These are phyloP conservation scores for Ensete glaucum DNA, from an alignment of 176 grass and related monocot genomes.

Conservation along the genomic window DNA sequence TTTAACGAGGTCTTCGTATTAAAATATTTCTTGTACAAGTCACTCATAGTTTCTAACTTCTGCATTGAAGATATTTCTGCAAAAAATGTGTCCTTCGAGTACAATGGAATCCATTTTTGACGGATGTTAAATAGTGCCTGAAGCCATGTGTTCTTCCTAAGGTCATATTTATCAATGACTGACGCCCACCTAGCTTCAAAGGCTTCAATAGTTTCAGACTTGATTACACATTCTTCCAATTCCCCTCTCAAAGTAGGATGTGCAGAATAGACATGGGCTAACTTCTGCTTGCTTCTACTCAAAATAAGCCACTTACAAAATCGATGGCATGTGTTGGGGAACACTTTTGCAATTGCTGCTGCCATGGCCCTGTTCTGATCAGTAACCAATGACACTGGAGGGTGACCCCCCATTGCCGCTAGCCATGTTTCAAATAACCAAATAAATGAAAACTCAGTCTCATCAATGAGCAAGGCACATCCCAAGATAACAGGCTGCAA, in stretches of 20 bases:
- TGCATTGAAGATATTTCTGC: slow-evolving; percentile 50
- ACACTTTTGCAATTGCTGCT: slow-evolving; percentile 59
- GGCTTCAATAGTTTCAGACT: slow-evolving; percentile 42
- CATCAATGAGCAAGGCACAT: slow-evolving; percentile 71
- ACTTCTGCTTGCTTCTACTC: slow-evolving; percentile 66
- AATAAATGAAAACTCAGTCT: slow-evolving; percentile 65
- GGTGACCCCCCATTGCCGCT: slow-evolving; percentile 50
- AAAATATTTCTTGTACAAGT: slow-evolving; percentile 87
- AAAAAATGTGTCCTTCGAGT: slow-evolving; percentile 69
- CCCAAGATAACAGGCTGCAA: slow-evolving; percentile 75
- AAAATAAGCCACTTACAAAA: slow-evolving; percentile 91
- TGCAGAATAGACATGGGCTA: slow-evolving; percentile 52
- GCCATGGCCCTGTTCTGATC: slow-evolving; percentile 76
- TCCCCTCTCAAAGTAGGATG: slow-evolving; percentile 58
- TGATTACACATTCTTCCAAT: slow-evolving; percentile 67
- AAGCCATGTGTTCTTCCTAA: slow-evolving; percentile 86
- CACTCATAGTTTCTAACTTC: slow-evolving; percentile 73
- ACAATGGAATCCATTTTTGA: slow-evolving; percentile 73
- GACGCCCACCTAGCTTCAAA: slow-evolving; percentile 72
- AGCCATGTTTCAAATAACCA: slow-evolving; percentile 93
- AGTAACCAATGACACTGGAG: slow-evolving; percentile 57
- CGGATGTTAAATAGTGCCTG: slow-evolving; percentile 75
- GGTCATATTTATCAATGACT: slow-evolving; percentile 69
- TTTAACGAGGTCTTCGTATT: slow-evolving; percentile 60
- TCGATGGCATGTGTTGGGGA: slow-evolving; percentile 56